A percentile compares a stretch with the other conserved stretches of the same genome.
phyloP scores from a whole-genome alignment of 2,329 filamentous ascomycete species.

The Dothistroma septosporum region DNA sequence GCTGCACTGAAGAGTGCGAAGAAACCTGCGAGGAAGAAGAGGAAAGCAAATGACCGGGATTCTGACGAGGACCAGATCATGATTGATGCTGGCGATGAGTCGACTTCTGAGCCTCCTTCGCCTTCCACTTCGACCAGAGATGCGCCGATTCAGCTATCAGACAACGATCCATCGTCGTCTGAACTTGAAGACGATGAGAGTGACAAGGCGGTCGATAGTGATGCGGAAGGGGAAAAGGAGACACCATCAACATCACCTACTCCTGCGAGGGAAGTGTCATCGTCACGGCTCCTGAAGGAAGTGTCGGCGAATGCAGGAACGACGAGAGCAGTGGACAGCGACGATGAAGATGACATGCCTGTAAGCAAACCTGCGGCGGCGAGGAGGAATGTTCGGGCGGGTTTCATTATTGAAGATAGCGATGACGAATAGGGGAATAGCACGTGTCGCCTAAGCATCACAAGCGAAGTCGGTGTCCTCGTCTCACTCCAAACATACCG shows the following conservation, averaged over 20 bases:
- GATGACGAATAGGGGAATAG: slow-evolving; percentile 21
- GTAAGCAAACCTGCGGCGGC: slow-evolving; percentile 32
- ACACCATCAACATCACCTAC: slow-evolving; percentile 23
- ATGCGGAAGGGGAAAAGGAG: slow-evolving; percentile 9
- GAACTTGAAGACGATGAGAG: slow-evolving; percentile 16
- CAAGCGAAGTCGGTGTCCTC: too few species aligned
- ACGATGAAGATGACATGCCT: slow-evolving; percentile 40
- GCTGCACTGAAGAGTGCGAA: slow-evolving; percentile 7
- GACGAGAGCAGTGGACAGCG: slow-evolving; percentile 36
- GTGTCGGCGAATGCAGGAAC: slow-evolving; percentile 35
- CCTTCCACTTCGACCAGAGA: not conserved
- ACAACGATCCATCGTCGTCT: slow-evolving; percentile 9
- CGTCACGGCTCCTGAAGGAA: slow-evolving; percentile 19
- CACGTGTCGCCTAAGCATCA: too few species aligned
- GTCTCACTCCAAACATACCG: too few species aligned
- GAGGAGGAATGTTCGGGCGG: slow-evolving; percentile 39
- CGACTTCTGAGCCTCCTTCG: slow-evolving; percentile 1
- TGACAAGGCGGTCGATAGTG: slow-evolving; percentile 10
- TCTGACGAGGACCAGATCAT: slow-evolving; percentile 24
- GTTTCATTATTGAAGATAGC: slow-evolving; percentile 44
- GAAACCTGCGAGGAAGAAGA: slow-evolving; percentile 11
- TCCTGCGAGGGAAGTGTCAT: not conserved
- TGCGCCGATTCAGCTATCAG: slow-evolving; percentile 15
- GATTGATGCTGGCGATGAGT: slow-evolving; percentile 14
- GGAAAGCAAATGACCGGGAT: slow-evolving; percentile 12